Conservation (phyloP, 208 protist species). For the Plasmodiophora brassicae region DNA sequence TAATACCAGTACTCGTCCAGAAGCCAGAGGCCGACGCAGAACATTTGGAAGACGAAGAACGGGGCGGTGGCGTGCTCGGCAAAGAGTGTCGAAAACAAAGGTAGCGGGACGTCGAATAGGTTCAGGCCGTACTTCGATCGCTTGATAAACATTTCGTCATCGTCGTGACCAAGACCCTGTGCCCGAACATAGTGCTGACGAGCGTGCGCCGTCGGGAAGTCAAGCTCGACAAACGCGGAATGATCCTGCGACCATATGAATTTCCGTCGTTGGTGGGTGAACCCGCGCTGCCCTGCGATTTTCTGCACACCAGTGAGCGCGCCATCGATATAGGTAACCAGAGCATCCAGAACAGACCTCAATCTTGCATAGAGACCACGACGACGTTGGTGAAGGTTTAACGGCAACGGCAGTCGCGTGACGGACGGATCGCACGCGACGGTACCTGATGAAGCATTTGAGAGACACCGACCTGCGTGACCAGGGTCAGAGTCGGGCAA, state of each 20-base stretch:
- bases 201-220: background rate
- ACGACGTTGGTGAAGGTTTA: background rate
- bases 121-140: slow-evolving; percentile 8
- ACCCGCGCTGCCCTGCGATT: background rate
- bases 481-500: too few species aligned
- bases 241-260: background rate
- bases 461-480: background rate
- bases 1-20: slow-evolving; percentile 91
- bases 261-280: slow-evolving; percentile 16
- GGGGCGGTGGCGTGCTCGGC: slow-evolving; percentile 88
- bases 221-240: background rate
- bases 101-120: slow-evolving; percentile 83
- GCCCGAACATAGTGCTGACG: background rate
- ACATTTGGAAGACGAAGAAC: slow-evolving; percentile 97
- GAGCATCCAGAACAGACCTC: background rate
- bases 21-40: slow-evolving; percentile 63
- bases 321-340: background rate
- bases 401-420: background rate
- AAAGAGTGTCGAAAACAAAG: slow-evolving; percentile 86
- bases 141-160: slow-evolving; percentile 13
- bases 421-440: background rate
- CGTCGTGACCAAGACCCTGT: slow-evolving; percentile 7
- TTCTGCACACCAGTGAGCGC: background rate
- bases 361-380: background rate
- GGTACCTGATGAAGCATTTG: background rate